phyloP scores from a whole-genome alignment of 345 rosid genomes.

The Aethionema arabicum region DNA sequence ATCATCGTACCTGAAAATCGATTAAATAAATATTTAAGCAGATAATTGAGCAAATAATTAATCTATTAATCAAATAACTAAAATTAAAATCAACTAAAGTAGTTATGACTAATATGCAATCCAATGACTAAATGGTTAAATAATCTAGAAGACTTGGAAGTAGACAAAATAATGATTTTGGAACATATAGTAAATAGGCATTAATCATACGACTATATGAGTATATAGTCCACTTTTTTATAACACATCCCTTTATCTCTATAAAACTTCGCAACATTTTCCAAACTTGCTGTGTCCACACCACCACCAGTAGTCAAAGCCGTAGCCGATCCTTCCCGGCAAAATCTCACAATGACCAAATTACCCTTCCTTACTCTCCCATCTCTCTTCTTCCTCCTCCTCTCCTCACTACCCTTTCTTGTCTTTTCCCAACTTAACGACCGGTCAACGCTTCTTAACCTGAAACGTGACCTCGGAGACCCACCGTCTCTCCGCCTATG shows the following conservation, averaged over 20 bases:
- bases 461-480: conserved; percentile 56
- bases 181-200: too few relatives aligned
- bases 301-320: conserved; percentile 1
- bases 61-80: too few relatives aligned
- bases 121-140: too few relatives aligned
- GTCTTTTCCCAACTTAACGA: conserved; percentile 56
- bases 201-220: too few relatives aligned
- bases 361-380: conserved; percentile 3
- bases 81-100: too few relatives aligned
- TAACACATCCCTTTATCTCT: neutral
- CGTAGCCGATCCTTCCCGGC: conserved; percentile 31
- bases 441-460: conserved; percentile 47
- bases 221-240: too few relatives aligned
- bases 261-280: neutral
- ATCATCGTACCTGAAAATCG: too few relatives aligned
- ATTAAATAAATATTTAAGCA: too few relatives aligned
- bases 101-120: too few relatives aligned
- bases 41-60: too few relatives aligned
- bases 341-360: conserved; percentile 42
- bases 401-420: conserved; percentile 39
- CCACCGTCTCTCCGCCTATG: conserved; percentile 59
- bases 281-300: neutral
- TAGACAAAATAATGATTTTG: too few relatives aligned
- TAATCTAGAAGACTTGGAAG: too few relatives aligned
- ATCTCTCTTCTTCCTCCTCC: conserved; percentile 30